Evolutionary conservation across 305 asterid genomes (phyloP), one percentile per base, ranked within the genome.

Genomic region (Solanum hybrid): DNA sequence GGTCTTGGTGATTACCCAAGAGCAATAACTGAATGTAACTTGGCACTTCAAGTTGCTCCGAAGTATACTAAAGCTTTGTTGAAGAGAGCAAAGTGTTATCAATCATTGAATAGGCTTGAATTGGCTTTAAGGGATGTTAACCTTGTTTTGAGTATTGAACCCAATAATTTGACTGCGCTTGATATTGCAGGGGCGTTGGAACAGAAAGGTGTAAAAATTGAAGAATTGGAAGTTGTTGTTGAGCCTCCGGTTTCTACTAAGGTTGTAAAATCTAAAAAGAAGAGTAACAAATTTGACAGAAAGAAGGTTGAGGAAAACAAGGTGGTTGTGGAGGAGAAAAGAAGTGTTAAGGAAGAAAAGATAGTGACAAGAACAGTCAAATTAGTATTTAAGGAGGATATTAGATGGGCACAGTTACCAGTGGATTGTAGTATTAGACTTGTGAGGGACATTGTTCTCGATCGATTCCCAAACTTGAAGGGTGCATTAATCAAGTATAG

Each of bases 1-100:
- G 99, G 99, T 71, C 91, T 96, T 87, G 99, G 98, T 14, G 98
- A 96, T 92, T 96, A 93, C 90, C 99, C 99, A 1, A 93, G 99
- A 91, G 99, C 99, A 0, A 94, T 96, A 11, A 91, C 90, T 31
- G 96, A 97, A 82, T 97, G 99, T 90, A 95, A 95, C 92, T 92
- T 97, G 93, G 98, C 99, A 17, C 98, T 97, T 86, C 93, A 94
- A 90, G 96, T 96, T 86, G 95, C 98, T 91, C 99, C 99, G 4
- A 97, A 95, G 91, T 96, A 93, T 69, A 95, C 97, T 89, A 97
- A 97, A 90, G 99, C 99, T 27, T 89, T 97, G 87, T 89, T 97
- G 94, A 95, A 93, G 93, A 94, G 99, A 94, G 96, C 99, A 1
- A 93, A 92, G 91, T 97, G 99, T 87, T 95, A 94, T 60, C 96